Base-by-base conservation (phyloP, 306 rosid species). In the Casuarina glauca region DNA sequence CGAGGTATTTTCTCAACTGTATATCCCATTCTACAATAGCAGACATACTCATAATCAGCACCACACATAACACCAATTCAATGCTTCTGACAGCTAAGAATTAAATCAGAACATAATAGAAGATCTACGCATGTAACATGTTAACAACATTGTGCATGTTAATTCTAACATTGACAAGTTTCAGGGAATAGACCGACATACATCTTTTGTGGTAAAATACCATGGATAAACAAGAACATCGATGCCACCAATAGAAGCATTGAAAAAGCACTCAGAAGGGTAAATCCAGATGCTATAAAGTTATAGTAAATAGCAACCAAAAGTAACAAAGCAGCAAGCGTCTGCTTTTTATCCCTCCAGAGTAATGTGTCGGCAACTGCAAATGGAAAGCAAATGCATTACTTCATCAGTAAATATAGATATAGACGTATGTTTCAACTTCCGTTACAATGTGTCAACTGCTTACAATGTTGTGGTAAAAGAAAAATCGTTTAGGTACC, bases 301-400 rank as follows among this genome's bases (percentile, higher is more conserved):
- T 81, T 88, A 87, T 78, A 88, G 90, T 95, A 93, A 83, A 91
- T 84, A 32, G 93, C 91, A 81, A 84, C 54, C 89, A 91, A 77
- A 81, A 91, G 80, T 73, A 93, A 63, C 81, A 93, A 83, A 20
- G 87, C 72, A 46, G 79, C 80, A 74, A 87, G 70, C n/a, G 99
- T 91, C 82, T 79, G 85, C 78, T 84, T 95, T 82, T 76, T 91
- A 80, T 95, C 94, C 96, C 85, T 95, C 99, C 99, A 95, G 76
- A 95, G 99, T 82, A 95, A 85, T 8, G 90, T 84, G 73, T 95
- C 97, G 75, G 99, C 97, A 90, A 91, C 99, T 95, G 97, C 83
- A 84, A 84, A 80, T 72, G 36, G 51, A 35, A 80, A 44, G 74
- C 19, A 74, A 83, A 80, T 42, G 46, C 43, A 72, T 72, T 72